Evolutionary conservation across 805 yeast genomes (phyloP), one percentile per base, ranked within the genome.

Genomic region (Candida golubevii): DNA sequence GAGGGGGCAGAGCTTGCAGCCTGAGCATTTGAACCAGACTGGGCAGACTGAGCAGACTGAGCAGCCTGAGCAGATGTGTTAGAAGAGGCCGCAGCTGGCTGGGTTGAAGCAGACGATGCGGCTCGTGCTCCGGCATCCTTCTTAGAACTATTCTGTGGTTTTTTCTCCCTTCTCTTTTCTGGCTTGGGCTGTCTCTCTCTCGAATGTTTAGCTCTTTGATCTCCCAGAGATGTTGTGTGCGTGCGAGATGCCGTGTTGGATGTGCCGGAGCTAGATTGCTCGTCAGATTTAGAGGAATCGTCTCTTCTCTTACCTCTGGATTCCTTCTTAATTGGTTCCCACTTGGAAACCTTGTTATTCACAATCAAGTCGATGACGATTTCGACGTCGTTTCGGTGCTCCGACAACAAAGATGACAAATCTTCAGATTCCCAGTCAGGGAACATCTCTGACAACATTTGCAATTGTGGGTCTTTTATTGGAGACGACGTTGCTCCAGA

Each of bases 391-490:
- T 81, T 74, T 74, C 55, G 63, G 58, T 83, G 78, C 66, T 93
- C 98, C 46, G 74, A 73, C 55, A 90, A 80, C 47, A 88, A 80
- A 42, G 83, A 79, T 37, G 74, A 68, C 61, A 93, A 79, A 62
- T 93, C 99, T 27, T 86, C 95, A 43, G 77, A 73, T 38, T 86
- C 78, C 99, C 99, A 93, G 61, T 87, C 96, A 36, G 97, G 96
- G 71, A 93, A 90, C 72, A 93, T 75, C 67, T 91, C 98, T 40
- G 75, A 65, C 55, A 91, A 77, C 32, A 85, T 79, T 79, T 71
- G 61, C 77, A 69, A 57, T 47, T 67, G 51, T 36, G 46, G 38
- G 13, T 44, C 39, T 10, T 45, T 41, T 23, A 38, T 46, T 10
- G 50, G 33, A 12, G 44, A 31, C 27, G 36, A 44, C 12, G 51